Evolutionary conservation across 2,329 filamentous ascomycete species (phyloP), one percentile per base, ranked within the genome.

Genomic region (Claviceps quebecensis): DNA sequence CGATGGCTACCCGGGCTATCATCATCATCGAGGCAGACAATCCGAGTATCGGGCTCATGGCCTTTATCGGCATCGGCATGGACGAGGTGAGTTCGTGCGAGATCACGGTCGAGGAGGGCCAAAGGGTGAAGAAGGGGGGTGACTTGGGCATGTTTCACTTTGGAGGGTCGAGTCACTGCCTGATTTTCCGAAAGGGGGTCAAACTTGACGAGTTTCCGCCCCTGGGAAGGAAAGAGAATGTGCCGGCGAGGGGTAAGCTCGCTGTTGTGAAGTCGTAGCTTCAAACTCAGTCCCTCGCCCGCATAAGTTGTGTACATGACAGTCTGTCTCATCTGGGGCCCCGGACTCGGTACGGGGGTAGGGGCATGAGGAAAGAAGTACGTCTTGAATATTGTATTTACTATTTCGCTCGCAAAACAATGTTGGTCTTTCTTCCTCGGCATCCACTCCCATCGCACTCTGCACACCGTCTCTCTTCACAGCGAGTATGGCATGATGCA

Each of bases 91-190:
- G 77, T 53, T 81, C 82, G 0, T 87, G 84, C 59, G 83, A 87
- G 49, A 80, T 86, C 47, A 84, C 78, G 0, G 82, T 86, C 11
- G 72, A 72, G 57, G 76, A 81, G 60, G 84, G 83, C 0, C 74
- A 87, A 61, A 72, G 74, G 49, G 61, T 89, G 16, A 70, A 71
- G 49, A 88, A 87, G 70, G 86, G 86, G 1, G 77, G 87, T 4
- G 69, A 87, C 67, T 71, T 81, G 40, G 85, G 85, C 43, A 87
- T 87, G 83, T 89, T 89, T 65, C 85, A 89, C 61, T 88, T 83
- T 61, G 85, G 85, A n/a, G 85, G 86, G 0, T 83, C 77, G 6
- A 80, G 79, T 1, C 80, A 86, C 61, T 86, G 81, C 58, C 60
- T 88, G 57, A 60, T 89, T 2, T 87, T 88, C 67, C 66, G 77